Conservation (phyloP, 2,329 filamentous ascomycete species). For the Immersiporthe knoxdaviesiana region DNA sequence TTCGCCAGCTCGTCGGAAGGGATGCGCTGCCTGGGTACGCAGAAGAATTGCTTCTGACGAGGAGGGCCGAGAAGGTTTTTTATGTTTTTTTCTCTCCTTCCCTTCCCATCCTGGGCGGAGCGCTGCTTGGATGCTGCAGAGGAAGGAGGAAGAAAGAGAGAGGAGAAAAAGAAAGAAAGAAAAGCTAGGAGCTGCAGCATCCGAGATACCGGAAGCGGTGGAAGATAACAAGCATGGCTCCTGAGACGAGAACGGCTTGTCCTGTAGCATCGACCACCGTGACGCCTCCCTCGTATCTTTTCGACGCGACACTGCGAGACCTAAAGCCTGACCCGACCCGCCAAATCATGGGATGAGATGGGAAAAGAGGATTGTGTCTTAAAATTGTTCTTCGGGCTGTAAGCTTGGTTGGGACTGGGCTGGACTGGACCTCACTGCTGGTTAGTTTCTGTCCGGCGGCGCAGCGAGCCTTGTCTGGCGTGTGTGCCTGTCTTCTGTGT, state of each 20-base stretch:
- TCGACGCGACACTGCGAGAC: not conserved
- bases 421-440: not conserved
- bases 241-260: not conserved
- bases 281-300: not conserved
- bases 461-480: slow-evolving; percentile 1
- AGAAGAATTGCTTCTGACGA: not conserved
- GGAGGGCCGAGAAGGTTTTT: not conserved
- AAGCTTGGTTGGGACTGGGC: not conserved
- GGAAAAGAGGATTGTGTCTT: not conserved
- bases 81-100: too few relatives aligned
- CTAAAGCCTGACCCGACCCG: not conserved
- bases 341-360: not conserved
- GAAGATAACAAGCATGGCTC: not conserved
- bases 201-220: not conserved
- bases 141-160: not conserved
- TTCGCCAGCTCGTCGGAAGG: not conserved
- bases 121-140: not conserved
- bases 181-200: not conserved
- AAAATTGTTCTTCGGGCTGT: not conserved
- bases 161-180: too few relatives aligned
- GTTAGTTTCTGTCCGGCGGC: not conserved
- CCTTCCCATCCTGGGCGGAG: not conserved
- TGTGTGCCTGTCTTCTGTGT: not conserved
- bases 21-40: not conserved
- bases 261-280: not conserved